These are phyloP conservation scores for Cercophora newfieldiana DNA, from an alignment of 495 filamentous ascomycete genomes.

Conservation along the genomic window DNA sequence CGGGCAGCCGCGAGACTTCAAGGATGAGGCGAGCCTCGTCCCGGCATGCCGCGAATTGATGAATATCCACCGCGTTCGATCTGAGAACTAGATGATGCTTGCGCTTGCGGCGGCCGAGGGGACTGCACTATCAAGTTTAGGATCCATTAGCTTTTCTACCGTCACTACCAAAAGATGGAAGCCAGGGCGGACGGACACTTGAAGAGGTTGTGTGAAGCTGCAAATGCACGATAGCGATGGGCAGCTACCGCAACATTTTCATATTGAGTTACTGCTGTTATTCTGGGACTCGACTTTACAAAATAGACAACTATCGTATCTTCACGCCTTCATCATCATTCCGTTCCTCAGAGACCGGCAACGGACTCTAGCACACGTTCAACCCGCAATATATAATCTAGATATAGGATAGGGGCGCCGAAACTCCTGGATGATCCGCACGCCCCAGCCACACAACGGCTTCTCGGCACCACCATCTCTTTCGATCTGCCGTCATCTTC, in stretches of 20 bases:
- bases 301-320: constrained; percentile 6
- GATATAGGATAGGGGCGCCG: constrained; percentile 3
- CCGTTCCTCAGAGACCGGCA: neutral
- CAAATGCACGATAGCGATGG: constrained; percentile 5
- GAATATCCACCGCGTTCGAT: too few relatives aligned
- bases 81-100: too few relatives aligned
- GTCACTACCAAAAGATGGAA: constrained; percentile 22
- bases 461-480: neutral
- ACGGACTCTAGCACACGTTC: constrained; percentile 8
- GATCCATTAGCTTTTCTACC: neutral
- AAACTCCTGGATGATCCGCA: neutral
- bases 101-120: too few relatives aligned
- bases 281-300: constrained; percentile 3
- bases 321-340: constrained; percentile 2
- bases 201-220: constrained; percentile 6
- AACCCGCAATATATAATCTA: too few relatives aligned
- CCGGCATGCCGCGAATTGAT: too few relatives aligned
- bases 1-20: too few relatives aligned
- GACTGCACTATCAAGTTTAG: too few relatives aligned
- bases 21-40: too few relatives aligned
- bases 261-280: constrained; percentile 5
- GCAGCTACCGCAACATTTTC: constrained; percentile 4
- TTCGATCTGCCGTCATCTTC: neutral
- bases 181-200: neutral
- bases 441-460: neutral